Conservation (phyloP, 2,329 filamentous ascomycete species). For the Penicillium sclerotigenum region DNA sequence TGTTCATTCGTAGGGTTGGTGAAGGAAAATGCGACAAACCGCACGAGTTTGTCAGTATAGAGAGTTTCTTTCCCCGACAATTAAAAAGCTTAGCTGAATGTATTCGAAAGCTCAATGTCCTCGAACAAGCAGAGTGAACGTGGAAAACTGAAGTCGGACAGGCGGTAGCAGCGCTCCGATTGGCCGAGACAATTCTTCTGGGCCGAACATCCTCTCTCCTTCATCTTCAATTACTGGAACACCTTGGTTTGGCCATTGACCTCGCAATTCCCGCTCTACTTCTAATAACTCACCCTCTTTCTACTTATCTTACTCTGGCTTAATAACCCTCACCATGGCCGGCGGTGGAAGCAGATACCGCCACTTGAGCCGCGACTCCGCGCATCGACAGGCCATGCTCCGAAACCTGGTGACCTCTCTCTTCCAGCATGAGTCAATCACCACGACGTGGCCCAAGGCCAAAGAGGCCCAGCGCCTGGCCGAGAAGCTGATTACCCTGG, state of each 20-base stretch:
- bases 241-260: neutral
- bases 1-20: neutral
- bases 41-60: neutral
- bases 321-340: conserved; percentile 60
- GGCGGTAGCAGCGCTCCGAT: conserved; percentile 34
- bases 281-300: neutral
- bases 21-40: too few species aligned
- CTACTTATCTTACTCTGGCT: neutral
- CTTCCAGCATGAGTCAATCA: conserved; percentile 87
- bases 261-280: conserved; percentile 8
- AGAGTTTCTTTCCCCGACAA: neutral
- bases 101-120: neutral
- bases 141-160: conserved; percentile 20
- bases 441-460: conserved; percentile 92
- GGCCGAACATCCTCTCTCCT: conserved; percentile 8
- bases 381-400: conserved; percentile 86
- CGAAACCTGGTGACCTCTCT: conserved; percentile 95
- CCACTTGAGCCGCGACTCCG: conserved; percentile 77
- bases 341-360: conserved; percentile 84
- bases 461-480: conserved; percentile 94
- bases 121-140: conserved; percentile 1
- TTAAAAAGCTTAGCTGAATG: neutral
- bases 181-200: conserved; percentile 38
- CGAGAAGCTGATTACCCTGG: conserved; percentile 90
- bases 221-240: neutral